Evolutionary conservation across 495 filamentous ascomycete genomes (phyloP).

Genomic region (Glonium stellatum): DNA sequence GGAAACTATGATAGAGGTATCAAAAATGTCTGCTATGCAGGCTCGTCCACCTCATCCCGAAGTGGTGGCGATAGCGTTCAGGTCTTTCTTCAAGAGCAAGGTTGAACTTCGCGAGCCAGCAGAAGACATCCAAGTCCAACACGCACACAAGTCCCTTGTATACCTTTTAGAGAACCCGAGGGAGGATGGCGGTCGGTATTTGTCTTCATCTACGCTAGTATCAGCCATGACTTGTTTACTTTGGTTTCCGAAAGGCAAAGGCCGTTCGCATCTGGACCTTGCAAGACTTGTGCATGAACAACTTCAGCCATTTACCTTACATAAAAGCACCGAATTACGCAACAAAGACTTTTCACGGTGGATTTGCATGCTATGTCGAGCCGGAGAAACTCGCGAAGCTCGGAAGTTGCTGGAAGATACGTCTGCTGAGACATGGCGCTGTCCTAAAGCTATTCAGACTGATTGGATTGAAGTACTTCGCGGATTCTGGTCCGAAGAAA

Average conservation of each 20-base stretch:
- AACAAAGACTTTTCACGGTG: neutral
- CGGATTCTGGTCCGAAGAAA: constrained; percentile 60
- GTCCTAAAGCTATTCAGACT: neutral
- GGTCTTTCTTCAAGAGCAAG: constrained; percentile 48
- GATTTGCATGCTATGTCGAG: neutral
- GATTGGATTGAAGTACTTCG: constrained; percentile 56
- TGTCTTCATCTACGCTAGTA: constrained; percentile 44
- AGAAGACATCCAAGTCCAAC: constrained; percentile 20
- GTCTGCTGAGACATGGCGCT: neutral
- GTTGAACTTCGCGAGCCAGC: neutral
- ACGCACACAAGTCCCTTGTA: constrained; percentile 47
- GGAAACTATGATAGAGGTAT: constrained; percentile 47
- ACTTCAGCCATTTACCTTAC: constrained; percentile 33
- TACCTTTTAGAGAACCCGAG: constrained; percentile 47
- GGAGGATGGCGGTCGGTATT: constrained; percentile 33
- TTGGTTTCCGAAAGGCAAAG: constrained; percentile 38
- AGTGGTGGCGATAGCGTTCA: constrained; percentile 58
- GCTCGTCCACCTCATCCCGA: constrained; percentile 51
- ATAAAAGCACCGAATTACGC: neutral
- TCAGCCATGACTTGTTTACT: constrained; percentile 37
- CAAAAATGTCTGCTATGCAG: constrained; percentile 39
- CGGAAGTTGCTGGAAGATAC: neutral
- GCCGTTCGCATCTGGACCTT: constrained; percentile 43
- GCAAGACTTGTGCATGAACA: constrained; percentile 52
- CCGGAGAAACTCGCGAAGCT: neutral